A percentile compares a stretch with the other conserved stretches of the same genome.
These are phyloP conservation scores for Lecanicillium sp. DNA, from an alignment of 2,329 filamentous ascomycete genomes.

Conservation along the genomic window DNA sequence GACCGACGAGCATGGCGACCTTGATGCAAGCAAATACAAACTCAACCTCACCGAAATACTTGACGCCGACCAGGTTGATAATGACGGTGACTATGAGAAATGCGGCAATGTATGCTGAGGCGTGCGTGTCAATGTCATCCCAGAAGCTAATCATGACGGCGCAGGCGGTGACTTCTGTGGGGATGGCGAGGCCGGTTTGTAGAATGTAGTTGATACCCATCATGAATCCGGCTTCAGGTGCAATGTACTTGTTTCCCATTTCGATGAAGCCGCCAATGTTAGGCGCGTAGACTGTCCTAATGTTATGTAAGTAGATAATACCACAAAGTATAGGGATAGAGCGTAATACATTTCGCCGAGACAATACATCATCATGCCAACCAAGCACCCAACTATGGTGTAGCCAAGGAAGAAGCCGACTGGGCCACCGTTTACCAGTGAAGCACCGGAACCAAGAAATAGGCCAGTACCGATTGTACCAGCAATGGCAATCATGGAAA, in stretches of 20 bases:
- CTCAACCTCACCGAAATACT: constrained; percentile 37
- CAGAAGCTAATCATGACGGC: constrained; percentile 15
- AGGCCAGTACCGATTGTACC: constrained; percentile 13
- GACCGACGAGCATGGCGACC: constrained; percentile 30
- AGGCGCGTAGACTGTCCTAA: constrained; percentile 14
- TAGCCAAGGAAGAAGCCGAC: constrained; percentile 11
- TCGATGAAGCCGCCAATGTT: constrained; percentile 17
- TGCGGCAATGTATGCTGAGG: constrained; percentile 11
- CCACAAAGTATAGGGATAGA: not conserved
- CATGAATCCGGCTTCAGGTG: constrained; percentile 14
- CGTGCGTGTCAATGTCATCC: constrained; percentile 10
- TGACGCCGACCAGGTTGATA: constrained; percentile 19
- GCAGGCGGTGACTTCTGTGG: constrained; percentile 14
- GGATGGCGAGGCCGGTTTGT: constrained; percentile 13
- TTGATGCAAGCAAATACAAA: constrained; percentile 39
- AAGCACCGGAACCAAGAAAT: constrained; percentile 14
- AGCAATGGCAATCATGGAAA: constrained; percentile 29
- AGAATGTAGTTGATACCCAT: constrained; percentile 17
- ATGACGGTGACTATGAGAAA: constrained; percentile 13
- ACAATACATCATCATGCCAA: constrained; percentile 13
- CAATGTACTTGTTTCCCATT: constrained; percentile 16
- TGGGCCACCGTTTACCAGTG: constrained; percentile 10
- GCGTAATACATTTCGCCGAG: constrained; percentile 12
- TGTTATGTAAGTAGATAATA: not conserved
- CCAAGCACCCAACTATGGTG: constrained; percentile 10